Evolutionary conservation across 2,329 filamentous ascomycete genomes (phyloP), one percentile per base, ranked within the genome.

Genomic region (Aspergillus sp.): DNA sequence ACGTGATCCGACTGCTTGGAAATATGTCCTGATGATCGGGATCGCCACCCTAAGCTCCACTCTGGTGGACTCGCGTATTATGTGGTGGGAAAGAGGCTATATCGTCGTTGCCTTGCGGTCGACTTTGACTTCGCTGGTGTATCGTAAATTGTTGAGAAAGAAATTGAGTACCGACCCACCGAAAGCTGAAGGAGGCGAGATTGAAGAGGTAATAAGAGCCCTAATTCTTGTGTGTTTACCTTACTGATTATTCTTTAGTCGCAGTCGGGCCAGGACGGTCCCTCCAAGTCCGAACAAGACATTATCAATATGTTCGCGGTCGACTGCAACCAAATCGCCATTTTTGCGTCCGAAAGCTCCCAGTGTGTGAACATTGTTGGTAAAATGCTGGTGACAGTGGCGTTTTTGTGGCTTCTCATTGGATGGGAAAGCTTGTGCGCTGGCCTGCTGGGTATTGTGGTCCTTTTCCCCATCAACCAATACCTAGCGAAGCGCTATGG

Each of bases 401-500:
- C 25, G 10, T 50, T 50, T 17, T 30, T 50, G 25, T 50, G 25
- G 47, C 25, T 50, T 8, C 25, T 50, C 25, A 32, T 50, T 10
- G 47, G 47, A 8, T 50, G 47, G 47, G 8, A 50, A 17, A 50
- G 47, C 27, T 30, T 50, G 47, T 30, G 47, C 7, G 47, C 47
- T 50, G 47, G 47, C 2, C 47, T 50, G 1, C 25, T 50, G 5
- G 47, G 47, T 4, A 30, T 50, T 7, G n/a, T n/a, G n/a, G n/a
- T 50, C 1, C 25, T 50, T 27, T 50, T 50, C 27, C 47, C 47
- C 2, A 30, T 50, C 15, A 50, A 50, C 25, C 7, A 13, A 10
- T 8, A 6, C 64, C 84, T 87, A 62, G 86, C 88, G 36, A 89
- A 84, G 69, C 78, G 79, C 13, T 91, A 92, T 70, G 79, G 87